Conservation (phyloP, 768 basidiomycete species). For the Boletus tomentosulus region DNA sequence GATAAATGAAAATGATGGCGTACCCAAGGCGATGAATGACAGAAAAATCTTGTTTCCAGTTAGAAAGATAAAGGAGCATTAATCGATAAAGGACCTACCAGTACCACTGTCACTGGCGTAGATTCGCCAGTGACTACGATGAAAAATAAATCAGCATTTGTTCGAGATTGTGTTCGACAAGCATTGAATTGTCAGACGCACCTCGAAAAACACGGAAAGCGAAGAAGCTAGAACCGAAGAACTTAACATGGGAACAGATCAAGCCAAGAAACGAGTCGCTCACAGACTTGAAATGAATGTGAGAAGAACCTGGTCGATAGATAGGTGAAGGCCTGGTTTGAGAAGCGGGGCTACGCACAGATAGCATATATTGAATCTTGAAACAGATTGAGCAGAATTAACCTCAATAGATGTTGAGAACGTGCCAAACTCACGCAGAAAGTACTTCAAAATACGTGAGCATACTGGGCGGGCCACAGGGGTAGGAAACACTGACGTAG, state of each 20-base stretch:
- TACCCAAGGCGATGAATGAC: constrained; percentile 21
- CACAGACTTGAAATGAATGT: constrained; percentile 26
- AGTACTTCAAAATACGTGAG: constrained; percentile 16
- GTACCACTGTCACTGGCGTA: constrained; percentile 2
- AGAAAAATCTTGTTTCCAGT: constrained; percentile 16
- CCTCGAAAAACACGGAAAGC: constrained; percentile 23
- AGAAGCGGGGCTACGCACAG: constrained; percentile 9
- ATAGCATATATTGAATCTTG: constrained; percentile 25
- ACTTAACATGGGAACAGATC: not conserved
- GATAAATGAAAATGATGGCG: not conserved
- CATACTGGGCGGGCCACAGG: too few relatives aligned
- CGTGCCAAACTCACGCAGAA: constrained; percentile 28
- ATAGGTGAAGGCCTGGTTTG: not conserved
- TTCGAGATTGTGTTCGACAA: not conserved
- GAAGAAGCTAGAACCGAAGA: constrained; percentile 20
- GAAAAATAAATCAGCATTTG: not conserved
- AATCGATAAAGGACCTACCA: constrained; percentile 14
- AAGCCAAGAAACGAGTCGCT: not conserved
- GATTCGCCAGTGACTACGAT: constrained; percentile 21
- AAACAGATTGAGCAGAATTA: not conserved
- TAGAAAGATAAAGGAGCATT: not conserved
- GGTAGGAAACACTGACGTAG: constrained; percentile 16
- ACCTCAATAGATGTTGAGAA: not conserved
- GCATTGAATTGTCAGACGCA: not conserved
- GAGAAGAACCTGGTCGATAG: constrained; percentile 19